phyloP scores from a whole-genome alignment of 441 rosid genomes.

The Erodium texanum region DNA sequence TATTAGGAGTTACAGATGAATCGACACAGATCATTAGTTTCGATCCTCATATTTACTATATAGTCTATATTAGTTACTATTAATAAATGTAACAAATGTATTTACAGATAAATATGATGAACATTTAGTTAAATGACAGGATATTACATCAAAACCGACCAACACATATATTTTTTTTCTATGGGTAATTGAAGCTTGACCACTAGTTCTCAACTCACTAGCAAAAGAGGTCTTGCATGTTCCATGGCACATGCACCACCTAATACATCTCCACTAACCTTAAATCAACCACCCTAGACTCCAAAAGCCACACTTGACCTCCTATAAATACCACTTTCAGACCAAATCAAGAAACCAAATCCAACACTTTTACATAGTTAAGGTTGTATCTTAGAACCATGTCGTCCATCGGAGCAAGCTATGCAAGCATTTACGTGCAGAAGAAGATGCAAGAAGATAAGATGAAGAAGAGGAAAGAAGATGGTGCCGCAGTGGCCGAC shows the following conservation, averaged over 20 bases:
- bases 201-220: background rate
- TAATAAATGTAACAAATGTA: too few species aligned
- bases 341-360: background rate
- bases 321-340: conserved; percentile 2
- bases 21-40: too few species aligned
- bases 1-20: too few species aligned
- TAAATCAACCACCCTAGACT: background rate
- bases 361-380: background rate
- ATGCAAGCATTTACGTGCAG: background rate
- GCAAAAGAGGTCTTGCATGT: background rate
- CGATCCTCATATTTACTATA: too few species aligned
- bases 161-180: background rate
- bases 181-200: background rate
- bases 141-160: too few species aligned
- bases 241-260: background rate
- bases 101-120: too few species aligned
- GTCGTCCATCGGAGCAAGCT: conserved; percentile 5
- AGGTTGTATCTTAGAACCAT: background rate
- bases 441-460: background rate
- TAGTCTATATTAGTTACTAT: too few species aligned
- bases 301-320: background rate
- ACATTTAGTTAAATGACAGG: too few species aligned
- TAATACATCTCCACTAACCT: background rate
- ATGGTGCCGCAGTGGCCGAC: background rate
- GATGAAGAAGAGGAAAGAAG: background rate